Evolutionary conservation across 805 yeast species (phyloP).

Genomic region (Suhomyces prunicola): DNA sequence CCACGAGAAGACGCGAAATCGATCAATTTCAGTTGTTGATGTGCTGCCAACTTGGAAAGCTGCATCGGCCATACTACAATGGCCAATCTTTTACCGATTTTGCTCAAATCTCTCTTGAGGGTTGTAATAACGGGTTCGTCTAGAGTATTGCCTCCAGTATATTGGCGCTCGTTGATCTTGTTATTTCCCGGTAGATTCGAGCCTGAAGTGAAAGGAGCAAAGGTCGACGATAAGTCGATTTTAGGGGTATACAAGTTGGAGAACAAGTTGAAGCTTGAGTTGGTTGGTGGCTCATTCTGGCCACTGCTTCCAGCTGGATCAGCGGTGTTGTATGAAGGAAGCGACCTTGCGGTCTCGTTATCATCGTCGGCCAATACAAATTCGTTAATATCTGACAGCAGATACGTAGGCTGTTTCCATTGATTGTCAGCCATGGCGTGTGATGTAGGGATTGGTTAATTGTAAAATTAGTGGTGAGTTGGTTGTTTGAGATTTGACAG

Average conservation of each 20-base stretch:
- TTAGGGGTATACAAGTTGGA: constrained; percentile 21
- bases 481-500: not conserved
- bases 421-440: constrained; percentile 3
- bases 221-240: constrained; percentile 35
- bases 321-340: not conserved
- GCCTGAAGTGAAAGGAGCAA: constrained; percentile 26
- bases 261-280: constrained; percentile 5
- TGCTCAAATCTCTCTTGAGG: constrained; percentile 37
- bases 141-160: constrained; percentile 66
- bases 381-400: constrained; percentile 23
- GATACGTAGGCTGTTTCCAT: constrained; percentile 12
- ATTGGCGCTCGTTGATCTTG: constrained; percentile 46
- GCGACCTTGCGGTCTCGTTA: not conserved
- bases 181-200: constrained; percentile 15
- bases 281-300: not conserved
- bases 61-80: constrained; percentile 46
- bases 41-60: constrained; percentile 31
- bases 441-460: not conserved
- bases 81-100: constrained; percentile 34
- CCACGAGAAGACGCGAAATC: constrained; percentile 37
- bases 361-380: constrained; percentile 40
- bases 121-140: constrained; percentile 68
- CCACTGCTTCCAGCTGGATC: not conserved
- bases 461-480: not conserved
- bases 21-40: constrained; percentile 32